Evolutionary conservation across 106 monocot genomes (phyloP).

Genomic region (Ottelia alismoides): DNA sequence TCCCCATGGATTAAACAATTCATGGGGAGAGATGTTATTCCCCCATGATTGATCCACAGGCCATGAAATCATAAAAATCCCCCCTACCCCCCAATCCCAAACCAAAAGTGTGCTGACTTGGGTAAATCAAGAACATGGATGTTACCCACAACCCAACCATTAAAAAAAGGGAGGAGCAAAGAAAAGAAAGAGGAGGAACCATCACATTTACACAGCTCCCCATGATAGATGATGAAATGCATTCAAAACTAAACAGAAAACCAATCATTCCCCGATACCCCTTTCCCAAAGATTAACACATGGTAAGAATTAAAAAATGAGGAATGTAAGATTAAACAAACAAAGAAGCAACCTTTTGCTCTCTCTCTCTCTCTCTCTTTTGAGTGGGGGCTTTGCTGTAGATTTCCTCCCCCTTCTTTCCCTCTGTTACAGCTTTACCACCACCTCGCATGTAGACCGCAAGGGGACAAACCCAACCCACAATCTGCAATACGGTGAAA

Average conservation of each 20-base stretch:
- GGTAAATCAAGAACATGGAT: neutral
- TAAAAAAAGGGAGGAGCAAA: no score
- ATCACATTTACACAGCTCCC: neutral
- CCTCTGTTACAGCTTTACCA: neutral
- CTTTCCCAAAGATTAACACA: constrained; percentile 3
- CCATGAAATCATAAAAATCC: constrained; percentile 7
- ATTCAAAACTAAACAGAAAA: constrained; percentile 12
- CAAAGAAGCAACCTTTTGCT: no score
- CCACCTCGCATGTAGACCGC: neutral
- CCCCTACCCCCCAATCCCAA: neutral
- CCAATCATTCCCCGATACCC: constrained; percentile 21
- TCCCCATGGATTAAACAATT: constrained; percentile 8
- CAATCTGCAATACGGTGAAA: no score
- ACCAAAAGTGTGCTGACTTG: constrained; percentile 9
- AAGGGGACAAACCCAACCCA: neutral
- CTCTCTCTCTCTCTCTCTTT: no score
- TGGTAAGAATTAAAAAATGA: neutral
- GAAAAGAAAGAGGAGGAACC: no score
- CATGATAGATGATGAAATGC: constrained; percentile 12
- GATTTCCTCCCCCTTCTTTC: neutral
- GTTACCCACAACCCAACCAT: neutral
- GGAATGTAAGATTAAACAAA: constrained; percentile 1
- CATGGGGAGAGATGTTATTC: constrained; percentile 9
- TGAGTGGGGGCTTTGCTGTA: neutral
- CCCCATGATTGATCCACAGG: constrained; percentile 33